Base-by-base conservation (phyloP, 495 filamentous ascomycete species). In the Rusavskia elegans region DNA sequence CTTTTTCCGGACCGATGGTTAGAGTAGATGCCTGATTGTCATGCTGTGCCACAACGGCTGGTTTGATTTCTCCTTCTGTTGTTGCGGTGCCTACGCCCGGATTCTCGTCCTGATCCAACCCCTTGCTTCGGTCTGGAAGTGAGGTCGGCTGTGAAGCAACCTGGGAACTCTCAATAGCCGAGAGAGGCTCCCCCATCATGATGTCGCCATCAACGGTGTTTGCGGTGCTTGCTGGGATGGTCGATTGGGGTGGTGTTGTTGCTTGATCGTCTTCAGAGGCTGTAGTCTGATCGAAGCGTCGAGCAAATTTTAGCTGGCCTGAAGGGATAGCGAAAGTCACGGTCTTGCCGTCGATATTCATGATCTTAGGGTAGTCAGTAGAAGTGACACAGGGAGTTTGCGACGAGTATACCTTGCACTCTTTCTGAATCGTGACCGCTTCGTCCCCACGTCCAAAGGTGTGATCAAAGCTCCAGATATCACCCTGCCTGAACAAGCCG, bases 391-490 rank as follows among this genome's bases (percentile, higher is more conserved):
- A 35, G 23, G 21, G 41, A 45, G 5, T 29, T 36, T 20, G 30
- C 30, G 21, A 30, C 8, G 14, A 40, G 29, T 66, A 52, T 61
- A 75, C 73, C 61, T 63, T 67, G 13, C 59, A 66, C 45, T 78
- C 74, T 55, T 78, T 78, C 32, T 76, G 71, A 25, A 78, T 56
- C 13, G 66, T 23, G n/a, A 69, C 48, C 13, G 58, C 65, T 9
- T 62, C 53, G 1, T 53, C 45, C 2, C 60, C 58, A 29, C 54
- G 63, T 10, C 61, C 61, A 48, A 66, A 70, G 2, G 57, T 59
- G 23, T 68, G 65, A 2, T 61, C 57, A 54, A 66, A 74, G 53
- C 61, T 68, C 60, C 74, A 74, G 19, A 80, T 59, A 60, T 81
- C 81, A 2, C 73, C 77, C 7, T 64, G 56, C 42, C 62, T 65